phyloP scores from a whole-genome alignment of 2,329 filamentous ascomycete species.

The Penicillium aurantiogriseum region DNA sequence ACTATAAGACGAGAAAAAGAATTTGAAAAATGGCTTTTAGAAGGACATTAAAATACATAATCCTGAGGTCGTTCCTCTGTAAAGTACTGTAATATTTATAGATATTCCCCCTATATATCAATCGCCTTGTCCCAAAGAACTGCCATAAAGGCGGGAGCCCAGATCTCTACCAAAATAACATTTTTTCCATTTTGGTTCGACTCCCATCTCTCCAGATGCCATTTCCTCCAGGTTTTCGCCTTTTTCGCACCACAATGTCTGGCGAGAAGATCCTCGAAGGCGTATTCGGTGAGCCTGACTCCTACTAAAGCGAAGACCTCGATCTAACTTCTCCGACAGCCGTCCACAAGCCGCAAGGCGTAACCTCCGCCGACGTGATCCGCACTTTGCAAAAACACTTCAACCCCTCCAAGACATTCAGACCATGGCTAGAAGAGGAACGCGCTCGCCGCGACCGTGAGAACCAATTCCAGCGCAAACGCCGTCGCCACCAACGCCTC shows the following conservation, averaged over 20 bases:
- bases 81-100: not conserved
- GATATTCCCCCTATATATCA: not conserved
- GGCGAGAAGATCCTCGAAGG: slow-evolving; percentile 58
- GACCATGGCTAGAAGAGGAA: slow-evolving; percentile 70
- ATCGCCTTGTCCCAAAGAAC: not conserved
- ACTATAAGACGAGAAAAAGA: no score
- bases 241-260: slow-evolving; percentile 41
- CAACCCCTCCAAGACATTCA: slow-evolving; percentile 76
- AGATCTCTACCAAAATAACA: slow-evolving; percentile 8
- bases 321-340: slow-evolving; percentile 52
- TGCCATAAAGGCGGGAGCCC: slow-evolving; percentile 8
- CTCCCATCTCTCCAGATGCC: slow-evolving; percentile 27
- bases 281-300: slow-evolving; percentile 54
- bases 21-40: no score
- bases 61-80: not conserved
- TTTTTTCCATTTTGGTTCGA: slow-evolving; percentile 10
- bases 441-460: slow-evolving; percentile 57
- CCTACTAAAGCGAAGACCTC: not conserved
- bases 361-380: slow-evolving; percentile 86
- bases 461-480: slow-evolving; percentile 58
- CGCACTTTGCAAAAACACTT: slow-evolving; percentile 83
- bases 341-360: slow-evolving; percentile 85
- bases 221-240: slow-evolving; percentile 28
- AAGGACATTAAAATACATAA: not conserved
- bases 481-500: slow-evolving; percentile 60